A percentile compares a stretch with the other conserved stretches of the same genome.
phyloP scores from a whole-genome alignment of 805 yeast genomes.

The Candida qinlingensis region DNA sequence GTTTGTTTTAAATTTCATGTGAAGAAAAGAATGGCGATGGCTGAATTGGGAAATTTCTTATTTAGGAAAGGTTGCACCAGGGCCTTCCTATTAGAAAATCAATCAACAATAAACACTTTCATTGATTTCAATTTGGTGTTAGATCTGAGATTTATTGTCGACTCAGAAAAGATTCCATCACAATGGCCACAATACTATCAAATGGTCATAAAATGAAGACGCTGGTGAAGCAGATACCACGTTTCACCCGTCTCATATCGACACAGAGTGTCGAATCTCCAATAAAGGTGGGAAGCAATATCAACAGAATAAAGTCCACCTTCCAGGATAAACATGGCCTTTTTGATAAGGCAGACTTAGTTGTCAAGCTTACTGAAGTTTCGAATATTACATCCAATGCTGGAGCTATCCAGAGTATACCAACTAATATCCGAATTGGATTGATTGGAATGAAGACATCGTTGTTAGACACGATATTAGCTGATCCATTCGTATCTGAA shows the following conservation, averaged over 20 bases:
- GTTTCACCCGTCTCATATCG: background rate
- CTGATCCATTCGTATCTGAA: conserved; percentile 29
- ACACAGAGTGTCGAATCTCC: background rate
- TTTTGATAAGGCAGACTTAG: conserved; percentile 23
- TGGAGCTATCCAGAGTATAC: no score
- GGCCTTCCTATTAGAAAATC: background rate
- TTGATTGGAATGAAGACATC: conserved; percentile 21
- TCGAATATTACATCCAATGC: no score
- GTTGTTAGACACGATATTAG: conserved; percentile 25
- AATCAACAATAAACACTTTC: no score
- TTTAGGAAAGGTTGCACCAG: background rate
- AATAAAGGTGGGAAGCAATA: conserved; percentile 1
- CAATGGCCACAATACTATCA: no score
- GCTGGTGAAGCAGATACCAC: background rate
- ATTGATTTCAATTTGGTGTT: no score
- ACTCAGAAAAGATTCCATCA: no score
- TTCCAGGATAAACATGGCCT: conserved; percentile 22
- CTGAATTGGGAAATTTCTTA: background rate
- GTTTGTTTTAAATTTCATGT: background rate
- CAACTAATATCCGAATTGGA: conserved; percentile 23
- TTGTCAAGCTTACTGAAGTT: conserved; percentile 10
- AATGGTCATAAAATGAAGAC: no score
- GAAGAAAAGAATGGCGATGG: background rate
- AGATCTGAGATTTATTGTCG: no score
- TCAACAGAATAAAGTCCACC: conserved; percentile 12